These are phyloP conservation scores for Xenosphaeropsis pyriputrescens DNA, from an alignment of 2,329 filamentous ascomycete genomes.

Conservation along the genomic window DNA sequence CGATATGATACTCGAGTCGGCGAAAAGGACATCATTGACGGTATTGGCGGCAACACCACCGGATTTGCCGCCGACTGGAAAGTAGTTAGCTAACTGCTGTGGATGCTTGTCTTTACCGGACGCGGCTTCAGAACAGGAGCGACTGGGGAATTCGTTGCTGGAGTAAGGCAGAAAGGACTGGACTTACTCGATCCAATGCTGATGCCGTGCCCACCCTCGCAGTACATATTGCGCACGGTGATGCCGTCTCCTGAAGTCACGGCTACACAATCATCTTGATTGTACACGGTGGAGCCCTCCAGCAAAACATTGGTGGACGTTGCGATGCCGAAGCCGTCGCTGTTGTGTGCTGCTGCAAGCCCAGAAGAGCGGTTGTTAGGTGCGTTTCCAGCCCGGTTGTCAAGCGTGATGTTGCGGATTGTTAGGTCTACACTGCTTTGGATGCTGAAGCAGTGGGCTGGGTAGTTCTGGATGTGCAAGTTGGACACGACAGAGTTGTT, in stretches of 20 bases:
- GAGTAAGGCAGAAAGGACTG: too few relatives aligned
- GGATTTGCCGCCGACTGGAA: conserved; percentile 15
- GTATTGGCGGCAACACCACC: conserved; percentile 12
- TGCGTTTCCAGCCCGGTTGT: conserved; percentile 38
- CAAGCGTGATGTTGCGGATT: conserved; percentile 34
- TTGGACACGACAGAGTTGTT: conserved; percentile 30
- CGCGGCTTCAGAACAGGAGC: too few relatives aligned
- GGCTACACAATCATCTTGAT: conserved; percentile 19
- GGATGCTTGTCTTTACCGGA: too few relatives aligned
- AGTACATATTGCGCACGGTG: conserved; percentile 14
- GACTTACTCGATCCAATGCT: conserved; percentile 14
- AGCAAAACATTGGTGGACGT: conserved; percentile 27
- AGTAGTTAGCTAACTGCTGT: too few relatives aligned
- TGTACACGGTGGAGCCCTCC: conserved; percentile 9
- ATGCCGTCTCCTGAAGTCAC: conserved; percentile 18
- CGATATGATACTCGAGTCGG: conserved; percentile 13
- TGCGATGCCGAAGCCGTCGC: conserved; percentile 35
- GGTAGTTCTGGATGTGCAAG: conserved; percentile 36
- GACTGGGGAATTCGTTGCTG: too few relatives aligned
- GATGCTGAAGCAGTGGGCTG: conserved; percentile 33
- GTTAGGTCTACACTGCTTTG: conserved; percentile 25
- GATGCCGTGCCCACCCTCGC: conserved; percentile 16
- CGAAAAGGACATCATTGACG: conserved; percentile 19
- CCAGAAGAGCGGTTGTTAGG: conserved; percentile 15
- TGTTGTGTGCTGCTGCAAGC: conserved; percentile 26